Percentiles rank a stretch among this genome's conserved stretches.
phyloP scores from a whole-genome alignment of 2,329 filamentous ascomycete species.

The Fusarium protoensiforme region DNA sequence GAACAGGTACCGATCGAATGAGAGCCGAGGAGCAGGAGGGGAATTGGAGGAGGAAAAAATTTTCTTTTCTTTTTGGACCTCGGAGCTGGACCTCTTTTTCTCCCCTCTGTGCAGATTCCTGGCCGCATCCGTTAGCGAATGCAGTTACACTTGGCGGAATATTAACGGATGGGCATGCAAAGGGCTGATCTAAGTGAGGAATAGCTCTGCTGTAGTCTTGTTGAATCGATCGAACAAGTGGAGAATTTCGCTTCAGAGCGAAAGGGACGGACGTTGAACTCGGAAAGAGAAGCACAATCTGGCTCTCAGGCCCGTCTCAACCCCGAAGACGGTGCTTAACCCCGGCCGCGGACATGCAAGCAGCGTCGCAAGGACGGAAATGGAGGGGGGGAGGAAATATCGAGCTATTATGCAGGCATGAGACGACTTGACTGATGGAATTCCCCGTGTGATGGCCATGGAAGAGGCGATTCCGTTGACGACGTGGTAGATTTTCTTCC shows the following conservation, averaged over 20 bases:
- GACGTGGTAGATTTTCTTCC: neutral
- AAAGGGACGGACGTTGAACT: neutral
- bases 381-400: conserved; percentile 1
- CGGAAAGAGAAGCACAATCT: conserved; percentile 10
- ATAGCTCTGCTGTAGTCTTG: neutral
- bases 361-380: conserved; percentile 16
- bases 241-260: neutral
- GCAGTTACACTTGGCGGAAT: neutral
- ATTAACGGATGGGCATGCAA: neutral
- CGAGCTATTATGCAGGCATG: conserved; percentile 35
- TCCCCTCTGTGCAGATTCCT: neutral
- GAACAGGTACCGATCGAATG: conserved; percentile 31
- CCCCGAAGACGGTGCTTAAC: conserved; percentile 22
- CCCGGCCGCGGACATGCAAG: conserved; percentile 8
- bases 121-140: neutral
- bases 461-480: conserved; percentile 9
- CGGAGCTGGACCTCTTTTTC: neutral
- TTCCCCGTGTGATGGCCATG: conserved; percentile 31
- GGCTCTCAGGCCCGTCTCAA: conserved; percentile 6
- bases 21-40: conserved; percentile 6
- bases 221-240: conserved; percentile 9
- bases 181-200: neutral
- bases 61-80: conserved; percentile 18
- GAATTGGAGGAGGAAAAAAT: conserved; percentile 11
- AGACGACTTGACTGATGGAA: conserved; percentile 32